Evolutionary conservation across 768 basidiomycete genomes (phyloP).

Genomic region (Tulasnella sp.): DNA sequence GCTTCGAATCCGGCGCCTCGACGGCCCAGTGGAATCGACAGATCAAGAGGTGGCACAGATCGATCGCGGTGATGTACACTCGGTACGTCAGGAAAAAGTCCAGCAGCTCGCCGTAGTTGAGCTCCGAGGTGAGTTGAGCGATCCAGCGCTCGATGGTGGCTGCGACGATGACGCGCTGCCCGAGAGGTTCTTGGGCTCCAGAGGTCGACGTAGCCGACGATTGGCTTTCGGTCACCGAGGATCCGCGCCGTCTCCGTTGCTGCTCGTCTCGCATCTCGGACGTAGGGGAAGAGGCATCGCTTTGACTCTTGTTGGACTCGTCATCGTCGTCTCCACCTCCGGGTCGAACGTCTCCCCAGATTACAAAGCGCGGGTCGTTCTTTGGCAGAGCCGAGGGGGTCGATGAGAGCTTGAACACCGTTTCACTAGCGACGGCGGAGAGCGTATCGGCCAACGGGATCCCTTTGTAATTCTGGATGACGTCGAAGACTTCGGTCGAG

Average conservation of each 20-base stretch:
- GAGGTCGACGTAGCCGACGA: slow-evolving; percentile 25
- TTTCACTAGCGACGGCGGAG: slow-evolving; percentile 47
- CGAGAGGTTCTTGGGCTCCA: neutral
- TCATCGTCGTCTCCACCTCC: slow-evolving; percentile 26
- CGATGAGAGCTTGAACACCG: slow-evolving; percentile 54
- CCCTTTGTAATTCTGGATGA: slow-evolving; percentile 71
- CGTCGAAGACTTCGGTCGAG: slow-evolving; percentile 69
- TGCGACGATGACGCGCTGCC: slow-evolving; percentile 57
- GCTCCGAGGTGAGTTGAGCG: slow-evolving; percentile 77
- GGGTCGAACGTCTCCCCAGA: slow-evolving; percentile 64
- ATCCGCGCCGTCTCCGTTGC: neutral
- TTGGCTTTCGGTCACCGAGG: slow-evolving; percentile 24
- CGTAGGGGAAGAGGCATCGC: neutral
- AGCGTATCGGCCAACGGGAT: slow-evolving; percentile 65
- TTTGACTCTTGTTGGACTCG: slow-evolving; percentile 29
- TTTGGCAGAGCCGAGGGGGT: slow-evolving; percentile 45
- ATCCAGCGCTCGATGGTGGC: slow-evolving; percentile 93
- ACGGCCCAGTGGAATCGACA: slow-evolving; percentile 88
- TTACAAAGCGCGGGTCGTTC: slow-evolving; percentile 84
- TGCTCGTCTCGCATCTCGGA: neutral
- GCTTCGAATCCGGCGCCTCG: slow-evolving; percentile 32
- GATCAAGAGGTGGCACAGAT: slow-evolving; percentile 74
- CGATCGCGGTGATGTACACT: slow-evolving; percentile 68
- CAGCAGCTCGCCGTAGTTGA: slow-evolving; percentile 79
- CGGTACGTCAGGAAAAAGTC: slow-evolving; percentile 91